A percentile compares a stretch with the other conserved stretches of the same genome.
These are phyloP conservation scores for Dictyostelium citrinum DNA, from an alignment of 78 protist genomes.

Conservation along the genomic window DNA sequence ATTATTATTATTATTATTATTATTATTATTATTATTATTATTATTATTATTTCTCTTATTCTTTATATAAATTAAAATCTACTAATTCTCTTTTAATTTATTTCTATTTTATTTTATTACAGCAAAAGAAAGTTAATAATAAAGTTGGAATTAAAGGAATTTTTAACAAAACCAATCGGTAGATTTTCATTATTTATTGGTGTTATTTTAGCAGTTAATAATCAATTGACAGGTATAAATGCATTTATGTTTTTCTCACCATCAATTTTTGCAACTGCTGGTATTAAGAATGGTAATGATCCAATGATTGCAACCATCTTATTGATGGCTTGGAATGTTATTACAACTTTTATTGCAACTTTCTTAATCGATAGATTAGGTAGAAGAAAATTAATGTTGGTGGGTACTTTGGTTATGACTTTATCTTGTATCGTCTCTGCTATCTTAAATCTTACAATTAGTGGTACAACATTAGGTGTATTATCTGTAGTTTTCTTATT, in stretches of 20 bases:
- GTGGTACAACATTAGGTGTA: conserved; percentile 31
- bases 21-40: too few species aligned
- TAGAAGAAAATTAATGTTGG: conserved; percentile 38
- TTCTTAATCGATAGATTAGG: conserved; percentile 64
- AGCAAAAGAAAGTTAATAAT: conserved; percentile 2
- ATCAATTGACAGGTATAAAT: conserved; percentile 74
- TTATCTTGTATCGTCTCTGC: conserved; percentile 1
- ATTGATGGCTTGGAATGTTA: conserved; percentile 37
- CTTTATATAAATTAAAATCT: background rate
- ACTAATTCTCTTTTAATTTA: background rate
- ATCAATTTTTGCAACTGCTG: conserved; percentile 23
- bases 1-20: too few species aligned
- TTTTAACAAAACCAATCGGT: conserved; percentile 30
- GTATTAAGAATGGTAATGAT: conserved; percentile 11
- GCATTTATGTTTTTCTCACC: conserved; percentile 51
- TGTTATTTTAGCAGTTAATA: conserved; percentile 36
- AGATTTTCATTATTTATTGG: conserved; percentile 64
- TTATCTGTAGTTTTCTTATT: conserved; percentile 12
- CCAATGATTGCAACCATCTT: conserved; percentile 44
- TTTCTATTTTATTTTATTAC: background rate
- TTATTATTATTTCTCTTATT: background rate
- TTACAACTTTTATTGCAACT: conserved; percentile 41
- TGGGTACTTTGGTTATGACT: conserved; percentile 17
- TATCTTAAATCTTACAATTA: background rate
- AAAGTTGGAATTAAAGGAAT: background rate